Evolutionary conservation across 2,329 filamentous ascomycete genomes (phyloP), one percentile per base, ranked within the genome.

Genomic region (Verticillium dahliae): DNA sequence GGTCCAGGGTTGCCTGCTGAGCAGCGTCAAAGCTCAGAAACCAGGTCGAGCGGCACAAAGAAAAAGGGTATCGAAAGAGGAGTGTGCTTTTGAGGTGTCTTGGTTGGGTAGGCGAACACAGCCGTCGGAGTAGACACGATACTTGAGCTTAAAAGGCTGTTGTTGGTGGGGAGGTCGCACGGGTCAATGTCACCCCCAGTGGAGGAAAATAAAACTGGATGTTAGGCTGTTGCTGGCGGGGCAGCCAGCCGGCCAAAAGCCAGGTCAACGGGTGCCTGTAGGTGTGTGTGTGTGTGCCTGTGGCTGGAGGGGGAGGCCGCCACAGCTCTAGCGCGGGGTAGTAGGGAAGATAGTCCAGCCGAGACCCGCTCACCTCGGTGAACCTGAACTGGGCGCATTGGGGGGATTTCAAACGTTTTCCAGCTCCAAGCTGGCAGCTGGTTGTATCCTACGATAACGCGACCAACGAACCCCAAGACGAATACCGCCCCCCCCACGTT

Each of bases 391-490:
- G 22, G 18, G 45, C 45, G 45, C 45, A 52, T 52, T 4, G 45
- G 27, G 45, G 45, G 45, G 45, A 52, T 11, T 52, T 77, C 61
- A 74, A 31, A 76, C 67, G 70, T 74, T 65, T 73, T 85, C 60
- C 73, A 83, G 65, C 75, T 78, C 66, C 62, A 77, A 62, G 0
- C 69, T 52, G 7, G 9, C 18, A 10, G 45, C 45, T 52, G 45
- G 45, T 18, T 22, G 18, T 52, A 52, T 52, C 45, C 45, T 5
- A 52, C 45, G 45, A 52, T 52, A 52, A 27, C 45, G 45, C 45
- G 45, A 52, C 45, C 45, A n/a, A n/a, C 22, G n/a, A 18, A 52
- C 4, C 45, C 18, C 9, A 52, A 52, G n/a, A 52, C 45, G 18
- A 52, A 52, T 31, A 31, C 27, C 27, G 27, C 2, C 27, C 18